A percentile compares a stretch with the other conserved stretches of the same genome.
phyloP scores from a whole-genome alignment of 352 stramenopile genomes.

The Globisporangium megalacanthum region DNA sequence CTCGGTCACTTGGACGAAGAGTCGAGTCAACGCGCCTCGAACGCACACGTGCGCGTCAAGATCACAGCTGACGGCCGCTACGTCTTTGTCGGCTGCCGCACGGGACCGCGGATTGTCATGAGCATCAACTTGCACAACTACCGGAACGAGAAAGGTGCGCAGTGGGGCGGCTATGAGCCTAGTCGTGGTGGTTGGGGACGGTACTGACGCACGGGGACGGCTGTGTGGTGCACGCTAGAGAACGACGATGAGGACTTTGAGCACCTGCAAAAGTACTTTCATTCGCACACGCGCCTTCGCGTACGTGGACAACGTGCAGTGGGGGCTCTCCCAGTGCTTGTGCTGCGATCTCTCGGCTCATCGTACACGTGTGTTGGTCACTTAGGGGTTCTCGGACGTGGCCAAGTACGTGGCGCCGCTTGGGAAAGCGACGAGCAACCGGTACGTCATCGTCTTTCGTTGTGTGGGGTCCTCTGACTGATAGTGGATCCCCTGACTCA shows the following conservation, averaged over 20 bases:
- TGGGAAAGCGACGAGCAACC: slow-evolving; percentile 1
- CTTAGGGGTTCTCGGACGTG: slow-evolving; percentile 72
- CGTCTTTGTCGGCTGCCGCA: slow-evolving; percentile 77
- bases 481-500: neutral
- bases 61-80: slow-evolving; percentile 72
- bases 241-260: slow-evolving; percentile 75
- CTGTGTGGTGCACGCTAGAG: slow-evolving; percentile 22
- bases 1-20: slow-evolving; percentile 79
- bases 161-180: too few species aligned
- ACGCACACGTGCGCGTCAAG: slow-evolving; percentile 65
- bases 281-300: slow-evolving; percentile 45
- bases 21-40: slow-evolving; percentile 40
- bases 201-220: neutral
- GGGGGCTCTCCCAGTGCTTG: too few species aligned
- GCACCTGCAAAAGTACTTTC: slow-evolving; percentile 75
- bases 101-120: slow-evolving; percentile 64
- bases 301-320: slow-evolving; percentile 23
- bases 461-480: neutral
- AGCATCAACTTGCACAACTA: slow-evolving; percentile 81
- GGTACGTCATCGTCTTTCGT: slow-evolving; percentile 1
- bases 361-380: slow-evolving; percentile 6
- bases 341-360: neutral
- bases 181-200: too few species aligned
- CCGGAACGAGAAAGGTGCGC: slow-evolving; percentile 70
- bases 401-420: slow-evolving; percentile 29